Base-by-base conservation (phyloP, 345 rosid species). In the Kandelia obovata region DNA sequence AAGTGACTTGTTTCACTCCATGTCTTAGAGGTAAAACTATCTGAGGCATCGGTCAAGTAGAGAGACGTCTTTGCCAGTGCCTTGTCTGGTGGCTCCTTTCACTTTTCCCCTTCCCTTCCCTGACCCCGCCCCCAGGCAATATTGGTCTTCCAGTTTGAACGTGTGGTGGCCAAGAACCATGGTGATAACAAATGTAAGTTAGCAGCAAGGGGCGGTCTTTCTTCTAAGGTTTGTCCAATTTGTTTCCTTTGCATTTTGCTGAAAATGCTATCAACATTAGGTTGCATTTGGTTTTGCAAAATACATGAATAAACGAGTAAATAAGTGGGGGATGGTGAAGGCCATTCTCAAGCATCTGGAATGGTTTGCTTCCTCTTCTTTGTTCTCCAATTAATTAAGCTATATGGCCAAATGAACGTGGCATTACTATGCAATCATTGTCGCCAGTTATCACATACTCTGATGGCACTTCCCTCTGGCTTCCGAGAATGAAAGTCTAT, bases 101-200 rank as follows among this genome's bases (percentile, higher is more conserved):
- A 63, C 27, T 8, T 57, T 63, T 32, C 69, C 57, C 58, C 49
- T 67, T 60, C 57, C 58, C 49, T 67, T 60, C 67, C 64, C 71
- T 6, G 0, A 32, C 35, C 6, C 1, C 1, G 35, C 35, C 35
- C 6, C 1, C 1, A 32, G 7, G 58, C 71, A 71, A 60, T 69
- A 62, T 75, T 77, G 68, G 57, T 66, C 21, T 26, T 9, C 23
- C 1, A 59, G 60, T 73, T 71, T 60, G 67, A 93, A 79, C 87
- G 91, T 4, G 92, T 85, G 19, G 98, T 91, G 51, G 88, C 90
- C 2, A 91, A 85, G 83, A 86, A 52, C 75, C 97, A 91, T 70
- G 82, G 83, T 19, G 94, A 91, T 77, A 89, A 97, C 89, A 89
- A 91, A 67, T 93, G 89, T 77, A 93, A 89, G 88, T 88, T 86